Conservation (phyloP, 2,329 filamentous ascomycete species). For the Acephala macrosclerotiorum region DNA sequence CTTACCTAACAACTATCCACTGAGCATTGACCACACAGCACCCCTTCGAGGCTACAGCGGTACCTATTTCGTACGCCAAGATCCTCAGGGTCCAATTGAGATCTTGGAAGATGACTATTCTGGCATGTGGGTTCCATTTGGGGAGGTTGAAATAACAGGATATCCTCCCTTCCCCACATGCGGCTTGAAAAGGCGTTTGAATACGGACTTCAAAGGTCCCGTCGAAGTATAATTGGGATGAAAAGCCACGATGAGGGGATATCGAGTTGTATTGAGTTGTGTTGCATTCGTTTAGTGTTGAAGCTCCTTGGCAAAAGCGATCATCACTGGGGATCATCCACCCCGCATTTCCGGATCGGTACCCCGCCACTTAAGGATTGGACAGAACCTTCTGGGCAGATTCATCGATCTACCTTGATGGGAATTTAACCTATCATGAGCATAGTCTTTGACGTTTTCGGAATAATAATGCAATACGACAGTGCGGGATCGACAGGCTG, state of each 20-base stretch:
- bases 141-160: not conserved
- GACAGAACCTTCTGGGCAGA: not conserved
- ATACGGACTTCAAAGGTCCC: too few relatives aligned
- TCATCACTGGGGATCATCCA: not conserved
- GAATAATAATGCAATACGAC: not conserved
- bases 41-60: not conserved
- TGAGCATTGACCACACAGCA: not conserved
- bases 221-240: too few relatives aligned
- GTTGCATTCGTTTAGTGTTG: not conserved
- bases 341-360: not conserved
- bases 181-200: too few relatives aligned
- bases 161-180: too few relatives aligned
- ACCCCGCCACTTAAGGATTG: too few relatives aligned
- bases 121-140: not conserved
- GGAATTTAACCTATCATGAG: not conserved
- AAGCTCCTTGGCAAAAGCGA: not conserved
- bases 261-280: not conserved
- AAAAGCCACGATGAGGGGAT: not conserved
- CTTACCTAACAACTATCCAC: not conserved
- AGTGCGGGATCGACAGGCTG: not conserved
- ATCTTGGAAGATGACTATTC: not conserved
- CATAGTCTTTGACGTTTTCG: not conserved
- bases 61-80: not conserved
- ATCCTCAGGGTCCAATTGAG: not conserved
- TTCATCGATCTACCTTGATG: not conserved